Conservation (phyloP, 495 filamentous ascomycete species). For the Baudoinia panamericana region DNA sequence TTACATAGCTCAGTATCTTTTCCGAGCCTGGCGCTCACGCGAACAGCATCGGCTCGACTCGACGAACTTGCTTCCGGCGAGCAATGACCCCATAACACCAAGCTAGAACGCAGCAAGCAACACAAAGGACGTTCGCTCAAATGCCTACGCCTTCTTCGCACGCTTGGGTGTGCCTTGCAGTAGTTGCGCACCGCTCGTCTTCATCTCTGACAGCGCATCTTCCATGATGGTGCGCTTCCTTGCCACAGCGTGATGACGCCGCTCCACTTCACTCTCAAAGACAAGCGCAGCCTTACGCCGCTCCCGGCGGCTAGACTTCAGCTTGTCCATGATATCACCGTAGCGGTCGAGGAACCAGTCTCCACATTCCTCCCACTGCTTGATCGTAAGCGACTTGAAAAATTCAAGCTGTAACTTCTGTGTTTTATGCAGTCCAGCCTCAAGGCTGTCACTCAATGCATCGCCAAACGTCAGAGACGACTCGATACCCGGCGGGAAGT, state of each 20-base stretch:
- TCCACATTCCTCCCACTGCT: constrained; percentile 72
- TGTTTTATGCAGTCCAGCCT: constrained; percentile 25
- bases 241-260: constrained; percentile 40
- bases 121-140: not conserved
- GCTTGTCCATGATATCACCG: constrained; percentile 43
- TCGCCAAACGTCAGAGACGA: not conserved
- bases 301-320: constrained; percentile 49
- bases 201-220: constrained; percentile 43
- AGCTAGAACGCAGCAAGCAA: not conserved
- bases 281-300: constrained; percentile 50
- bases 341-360: constrained; percentile 69
- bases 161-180: constrained; percentile 23
- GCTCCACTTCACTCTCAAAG: constrained; percentile 57
- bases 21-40: too few relatives aligned
- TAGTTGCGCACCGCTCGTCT: constrained; percentile 34
- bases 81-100: constrained; percentile 3
- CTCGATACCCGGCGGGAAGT: not conserved
- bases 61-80: too few relatives aligned
- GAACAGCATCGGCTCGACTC: too few relatives aligned
- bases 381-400: constrained; percentile 48
- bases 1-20: too few relatives aligned
- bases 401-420: constrained; percentile 44
- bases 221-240: constrained; percentile 43
- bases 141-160: constrained; percentile 11
- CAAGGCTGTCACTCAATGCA: constrained; percentile 21